Evolutionary conservation across 2,329 filamentous ascomycete species (phyloP).

Genomic region (Mariannaea elegans): DNA sequence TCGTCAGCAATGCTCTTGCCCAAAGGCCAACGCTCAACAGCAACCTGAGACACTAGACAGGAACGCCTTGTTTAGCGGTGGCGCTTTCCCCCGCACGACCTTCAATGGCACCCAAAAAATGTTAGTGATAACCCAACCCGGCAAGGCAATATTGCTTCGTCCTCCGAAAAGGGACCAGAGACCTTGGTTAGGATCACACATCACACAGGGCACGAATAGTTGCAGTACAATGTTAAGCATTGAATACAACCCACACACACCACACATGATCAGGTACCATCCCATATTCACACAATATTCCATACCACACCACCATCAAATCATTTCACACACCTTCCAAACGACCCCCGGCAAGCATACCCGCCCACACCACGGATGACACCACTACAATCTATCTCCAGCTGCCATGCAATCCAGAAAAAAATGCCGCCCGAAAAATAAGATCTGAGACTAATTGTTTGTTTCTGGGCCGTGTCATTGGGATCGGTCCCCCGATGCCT

Average conservation of each 20-base stretch:
- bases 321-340: background rate
- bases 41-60: conserved; percentile 21
- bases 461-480: conserved; percentile 4
- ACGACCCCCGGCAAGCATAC: background rate
- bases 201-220: background rate
- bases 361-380: conserved; percentile 8
- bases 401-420: conserved; percentile 2
- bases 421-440: conserved; percentile 7
- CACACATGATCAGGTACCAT: too few species aligned
- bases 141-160: background rate
- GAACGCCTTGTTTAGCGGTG: conserved; percentile 5
- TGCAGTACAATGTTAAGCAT: background rate
- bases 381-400: conserved; percentile 13
- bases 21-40: conserved; percentile 1
- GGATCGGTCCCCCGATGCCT: background rate
- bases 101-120: conserved; percentile 5
- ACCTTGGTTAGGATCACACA: background rate
- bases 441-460: conserved; percentile 11
- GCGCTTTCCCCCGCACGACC: conserved; percentile 22
- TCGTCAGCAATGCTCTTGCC: conserved; percentile 6
- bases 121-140: background rate
- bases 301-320: background rate
- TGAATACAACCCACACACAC: background rate
- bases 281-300: background rate
- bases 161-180: background rate